Percentiles rank a stretch among this genome's conserved stretches.
Conservation (phyloP, 345 rosid genomes). For the Viola odorata region DNA sequence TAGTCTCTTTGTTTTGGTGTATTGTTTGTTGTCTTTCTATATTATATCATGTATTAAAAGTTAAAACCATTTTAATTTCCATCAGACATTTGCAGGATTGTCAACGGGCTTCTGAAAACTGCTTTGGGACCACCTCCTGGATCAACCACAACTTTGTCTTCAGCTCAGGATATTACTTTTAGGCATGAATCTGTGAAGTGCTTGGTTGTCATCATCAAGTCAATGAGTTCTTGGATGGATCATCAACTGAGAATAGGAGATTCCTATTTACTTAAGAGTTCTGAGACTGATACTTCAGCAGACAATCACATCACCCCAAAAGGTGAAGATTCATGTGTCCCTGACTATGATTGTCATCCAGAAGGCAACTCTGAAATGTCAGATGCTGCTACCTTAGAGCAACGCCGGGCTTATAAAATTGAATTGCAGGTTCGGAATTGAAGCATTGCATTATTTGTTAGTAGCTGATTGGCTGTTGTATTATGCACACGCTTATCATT, state of each 20-base stretch:
- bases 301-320: slow-evolving; percentile 40
- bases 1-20: neutral
- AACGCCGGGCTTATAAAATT: slow-evolving; percentile 82
- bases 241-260: slow-evolving; percentile 66
- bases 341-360: slow-evolving; percentile 64
- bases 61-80: slow-evolving; percentile 81
- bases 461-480: too few relatives aligned
- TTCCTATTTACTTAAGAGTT: slow-evolving; percentile 43
- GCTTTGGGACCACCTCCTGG: slow-evolving; percentile 95
- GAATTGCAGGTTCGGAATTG: slow-evolving; percentile 69
- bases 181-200: slow-evolving; percentile 94
- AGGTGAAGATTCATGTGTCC: slow-evolving; percentile 57
- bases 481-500: neutral
- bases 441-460: too few relatives aligned
- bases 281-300: slow-evolving; percentile 45
- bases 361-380: slow-evolving; percentile 64
- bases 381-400: slow-evolving; percentile 81
- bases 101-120: slow-evolving; percentile 90
- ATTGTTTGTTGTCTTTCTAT: neutral
- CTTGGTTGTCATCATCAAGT: slow-evolving; percentile 74
- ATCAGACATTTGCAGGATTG: slow-evolving; percentile 98
- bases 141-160: slow-evolving; percentile 72
- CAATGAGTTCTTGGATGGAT: slow-evolving; percentile 96
- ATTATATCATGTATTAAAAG: slow-evolving; percentile 18
- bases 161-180: slow-evolving; percentile 80